A percentile compares a stretch with the other conserved stretches of the same genome.
phyloP scores from a whole-genome alignment of 805 yeast genomes.

The Cyberlindnera japonica region DNA sequence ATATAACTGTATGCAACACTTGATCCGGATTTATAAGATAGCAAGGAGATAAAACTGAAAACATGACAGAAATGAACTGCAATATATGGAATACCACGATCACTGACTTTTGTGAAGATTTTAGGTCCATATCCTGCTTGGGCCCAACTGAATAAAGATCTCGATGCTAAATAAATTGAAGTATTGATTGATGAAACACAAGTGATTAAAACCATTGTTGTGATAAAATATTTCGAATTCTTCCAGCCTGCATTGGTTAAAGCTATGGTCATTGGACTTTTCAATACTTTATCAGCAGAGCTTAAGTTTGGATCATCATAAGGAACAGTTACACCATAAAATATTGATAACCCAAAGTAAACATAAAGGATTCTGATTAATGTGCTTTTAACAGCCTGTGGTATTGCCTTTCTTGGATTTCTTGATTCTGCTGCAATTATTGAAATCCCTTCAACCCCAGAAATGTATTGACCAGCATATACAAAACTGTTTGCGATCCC shows the following conservation, averaged over 20 bases:
- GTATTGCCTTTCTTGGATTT: slow-evolving; percentile 67
- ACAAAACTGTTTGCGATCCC: slow-evolving; percentile 59
- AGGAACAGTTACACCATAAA: slow-evolving; percentile 68
- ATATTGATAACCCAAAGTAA: slow-evolving; percentile 58
- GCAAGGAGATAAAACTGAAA: slow-evolving; percentile 57
- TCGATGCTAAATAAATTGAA: slow-evolving; percentile 63
- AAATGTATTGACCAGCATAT: slow-evolving; percentile 70
- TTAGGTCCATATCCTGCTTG: slow-evolving; percentile 58
- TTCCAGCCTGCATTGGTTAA: slow-evolving; percentile 63
- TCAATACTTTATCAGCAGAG: slow-evolving; percentile 35
- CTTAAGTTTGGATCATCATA: slow-evolving; percentile 52
- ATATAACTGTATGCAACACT: slow-evolving; percentile 64
- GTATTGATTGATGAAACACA: slow-evolving; percentile 69
- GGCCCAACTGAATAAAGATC: slow-evolving; percentile 64
- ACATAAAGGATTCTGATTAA: slow-evolving; percentile 60
- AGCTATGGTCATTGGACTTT: slow-evolving; percentile 72
- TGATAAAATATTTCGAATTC: slow-evolving; percentile 62
- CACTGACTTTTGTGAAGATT: slow-evolving; percentile 47
- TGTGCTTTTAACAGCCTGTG: slow-evolving; percentile 65
- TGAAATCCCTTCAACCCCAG: slow-evolving; percentile 75
- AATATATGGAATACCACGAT: slow-evolving; percentile 60
- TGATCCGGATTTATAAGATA: slow-evolving; percentile 51
- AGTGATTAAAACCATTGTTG: slow-evolving; percentile 61
- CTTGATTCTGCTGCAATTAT: slow-evolving; percentile 72
- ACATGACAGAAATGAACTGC: slow-evolving; percentile 55